Evolutionary conservation across 257 asterid species (phyloP).

Genomic region (Linaria vulgaris): DNA sequence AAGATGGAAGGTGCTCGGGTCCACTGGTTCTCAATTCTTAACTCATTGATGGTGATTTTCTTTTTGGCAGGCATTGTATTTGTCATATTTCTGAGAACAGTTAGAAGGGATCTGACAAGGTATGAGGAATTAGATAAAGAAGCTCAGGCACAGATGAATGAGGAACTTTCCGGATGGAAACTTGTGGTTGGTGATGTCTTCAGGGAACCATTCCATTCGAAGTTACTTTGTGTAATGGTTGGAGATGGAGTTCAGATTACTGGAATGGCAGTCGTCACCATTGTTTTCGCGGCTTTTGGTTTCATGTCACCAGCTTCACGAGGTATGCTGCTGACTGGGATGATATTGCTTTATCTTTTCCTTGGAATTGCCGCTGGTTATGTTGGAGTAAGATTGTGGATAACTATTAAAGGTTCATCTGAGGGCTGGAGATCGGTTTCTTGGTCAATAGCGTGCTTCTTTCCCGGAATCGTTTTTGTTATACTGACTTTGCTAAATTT

Average conservation of each 20-base stretch:
- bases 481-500: slow-evolving; percentile 66
- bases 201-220: slow-evolving; percentile 71
- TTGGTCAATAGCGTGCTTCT: slow-evolving; percentile 78
- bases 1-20: slow-evolving; percentile 87
- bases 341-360: slow-evolving; percentile 81
- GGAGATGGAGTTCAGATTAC: slow-evolving; percentile 81
- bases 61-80: slow-evolving; percentile 87
- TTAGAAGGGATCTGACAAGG: slow-evolving; percentile 82
- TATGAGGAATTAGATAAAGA: slow-evolving; percentile 84
- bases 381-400: slow-evolving; percentile 66
- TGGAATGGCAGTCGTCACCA: slow-evolving; percentile 76
- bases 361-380: slow-evolving; percentile 80
- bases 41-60: slow-evolving; percentile 78
- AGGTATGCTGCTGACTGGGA: slow-evolving; percentile 81
- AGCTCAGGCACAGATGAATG: slow-evolving; percentile 88
- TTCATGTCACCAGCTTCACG: slow-evolving; percentile 93
- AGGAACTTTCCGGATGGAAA: slow-evolving; percentile 92
- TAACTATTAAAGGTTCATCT: slow-evolving; percentile 57
- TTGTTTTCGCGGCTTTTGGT: slow-evolving; percentile 77
- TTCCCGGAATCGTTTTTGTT: slow-evolving; percentile 76
- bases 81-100: slow-evolving; percentile 79
- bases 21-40: slow-evolving; percentile 85
- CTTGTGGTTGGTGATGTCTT: slow-evolving; percentile 89
- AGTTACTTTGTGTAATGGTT: slow-evolving; percentile 71
- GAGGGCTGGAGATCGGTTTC: slow-evolving; percentile 80